phyloP scores from a whole-genome alignment of 2,329 filamentous ascomycete genomes.

The Paraconiothyrium sp. region DNA sequence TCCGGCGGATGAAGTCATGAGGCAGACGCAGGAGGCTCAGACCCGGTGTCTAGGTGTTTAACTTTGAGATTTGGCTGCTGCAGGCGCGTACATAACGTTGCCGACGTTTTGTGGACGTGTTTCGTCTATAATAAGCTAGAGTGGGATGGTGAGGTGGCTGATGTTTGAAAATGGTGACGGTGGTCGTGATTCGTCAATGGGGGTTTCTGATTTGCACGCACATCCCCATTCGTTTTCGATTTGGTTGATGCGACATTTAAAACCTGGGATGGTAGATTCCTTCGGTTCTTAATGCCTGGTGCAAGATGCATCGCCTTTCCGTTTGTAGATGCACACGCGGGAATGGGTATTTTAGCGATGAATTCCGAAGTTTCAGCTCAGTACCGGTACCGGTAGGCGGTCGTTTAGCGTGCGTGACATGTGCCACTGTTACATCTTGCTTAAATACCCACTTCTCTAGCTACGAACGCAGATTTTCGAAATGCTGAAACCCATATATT shows the following conservation, averaged over 20 bases:
- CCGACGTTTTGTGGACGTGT: neutral
- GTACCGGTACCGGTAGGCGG: too few relatives aligned
- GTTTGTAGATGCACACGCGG: neutral
- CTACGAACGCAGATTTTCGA: too few relatives aligned
- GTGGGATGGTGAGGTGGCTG: conserved; percentile 1
- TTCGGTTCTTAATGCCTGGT: neutral
- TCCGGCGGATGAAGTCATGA: neutral
- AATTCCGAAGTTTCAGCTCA: neutral
- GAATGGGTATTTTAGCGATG: neutral
- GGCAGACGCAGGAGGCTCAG: neutral
- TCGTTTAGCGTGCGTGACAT: too few relatives aligned
- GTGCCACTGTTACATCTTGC: too few relatives aligned
- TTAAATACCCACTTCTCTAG: too few relatives aligned
- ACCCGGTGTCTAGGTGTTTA: neutral
- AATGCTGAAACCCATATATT: too few relatives aligned
- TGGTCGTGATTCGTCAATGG: neutral
- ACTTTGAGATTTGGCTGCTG: neutral
- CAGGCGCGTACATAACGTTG: neutral
- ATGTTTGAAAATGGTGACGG: neutral
- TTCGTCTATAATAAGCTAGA: neutral
- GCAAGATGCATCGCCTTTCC: neutral
- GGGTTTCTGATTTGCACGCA: neutral
- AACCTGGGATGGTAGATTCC: neutral
- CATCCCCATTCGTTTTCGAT: neutral
- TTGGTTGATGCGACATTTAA: neutral